Percentiles rank a stretch among this genome's conserved stretches.
phyloP scores from a whole-genome alignment of 306 rosid species.

The Castanea crenata region DNA sequence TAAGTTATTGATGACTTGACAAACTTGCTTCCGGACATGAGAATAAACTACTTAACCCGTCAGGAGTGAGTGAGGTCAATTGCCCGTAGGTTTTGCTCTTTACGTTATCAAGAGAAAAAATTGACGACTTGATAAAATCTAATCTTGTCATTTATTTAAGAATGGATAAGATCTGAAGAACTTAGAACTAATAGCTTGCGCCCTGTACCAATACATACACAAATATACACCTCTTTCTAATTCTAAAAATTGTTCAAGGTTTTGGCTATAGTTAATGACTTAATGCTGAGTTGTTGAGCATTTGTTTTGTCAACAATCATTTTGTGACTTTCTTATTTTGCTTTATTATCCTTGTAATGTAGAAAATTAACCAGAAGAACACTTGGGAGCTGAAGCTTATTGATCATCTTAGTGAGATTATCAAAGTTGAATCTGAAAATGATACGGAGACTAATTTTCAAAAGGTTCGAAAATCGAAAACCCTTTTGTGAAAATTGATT shows the following conservation, averaged over 20 bases:
- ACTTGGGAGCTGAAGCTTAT: constrained; percentile 64
- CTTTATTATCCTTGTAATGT: not conserved
- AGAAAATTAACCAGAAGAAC: constrained; percentile 66
- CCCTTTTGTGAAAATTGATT: not conserved
- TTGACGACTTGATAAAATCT: no score
- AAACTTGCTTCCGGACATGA: no score
- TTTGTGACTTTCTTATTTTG: not conserved
- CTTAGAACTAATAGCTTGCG: not conserved
- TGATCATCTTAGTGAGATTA: constrained; percentile 51
- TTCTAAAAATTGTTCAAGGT: not conserved
- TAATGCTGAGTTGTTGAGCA: no score
- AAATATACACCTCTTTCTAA: not conserved
- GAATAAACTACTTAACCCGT: no score
- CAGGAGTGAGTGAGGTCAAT: no score
- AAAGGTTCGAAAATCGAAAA: constrained; percentile 32
- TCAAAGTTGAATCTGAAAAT: constrained; percentile 44
- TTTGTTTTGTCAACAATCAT: not conserved
- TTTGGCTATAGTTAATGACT: not conserved
- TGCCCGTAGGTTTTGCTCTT: no score
- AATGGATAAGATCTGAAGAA: no score
- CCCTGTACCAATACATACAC: not conserved
- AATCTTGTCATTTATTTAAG: no score
- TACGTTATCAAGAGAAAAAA: no score
- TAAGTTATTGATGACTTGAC: no score
- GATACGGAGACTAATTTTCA: constrained; percentile 57